These are phyloP conservation scores for Protomyces inouyei DNA, from an alignment of 1,139 yeast species.

Conservation along the genomic window DNA sequence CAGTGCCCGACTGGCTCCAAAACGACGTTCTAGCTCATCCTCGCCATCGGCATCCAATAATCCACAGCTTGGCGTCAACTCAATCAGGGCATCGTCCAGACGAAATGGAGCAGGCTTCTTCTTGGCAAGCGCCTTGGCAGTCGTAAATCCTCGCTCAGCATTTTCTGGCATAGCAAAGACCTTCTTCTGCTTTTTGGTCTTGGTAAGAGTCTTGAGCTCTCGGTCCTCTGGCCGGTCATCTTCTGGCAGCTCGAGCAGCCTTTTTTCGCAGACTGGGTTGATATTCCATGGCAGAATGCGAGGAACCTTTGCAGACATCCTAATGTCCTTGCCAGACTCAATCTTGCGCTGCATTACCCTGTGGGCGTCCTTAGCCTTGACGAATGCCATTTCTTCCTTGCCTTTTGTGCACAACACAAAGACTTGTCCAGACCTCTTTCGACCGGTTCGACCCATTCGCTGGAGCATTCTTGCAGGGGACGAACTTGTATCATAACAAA, in stretches of 20 bases:
- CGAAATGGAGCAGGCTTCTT: neutral
- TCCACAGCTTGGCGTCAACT: neutral
- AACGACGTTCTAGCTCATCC: constrained; percentile 12
- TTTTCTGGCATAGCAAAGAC: constrained; percentile 74
- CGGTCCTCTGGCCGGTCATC: constrained; percentile 31
- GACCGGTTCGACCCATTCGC: constrained; percentile 97
- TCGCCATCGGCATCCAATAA: constrained; percentile 21
- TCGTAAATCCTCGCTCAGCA: constrained; percentile 63
- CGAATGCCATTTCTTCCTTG: constrained; percentile 72
- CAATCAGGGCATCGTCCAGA: neutral
- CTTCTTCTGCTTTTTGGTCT: constrained; percentile 38
- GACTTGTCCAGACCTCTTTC: constrained; percentile 84
- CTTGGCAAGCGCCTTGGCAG: constrained; percentile 41
- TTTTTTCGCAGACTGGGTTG: constrained; percentile 54
- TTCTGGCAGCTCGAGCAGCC: constrained; percentile 58
- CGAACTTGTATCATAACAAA: constrained; percentile 87
- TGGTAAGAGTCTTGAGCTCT: constrained; percentile 18
- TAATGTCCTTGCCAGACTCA: constrained; percentile 21
- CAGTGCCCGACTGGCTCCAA: neutral
- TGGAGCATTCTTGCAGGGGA: constrained; percentile 93
- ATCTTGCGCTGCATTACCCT: constrained; percentile 56
- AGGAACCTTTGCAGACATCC: constrained; percentile 21
- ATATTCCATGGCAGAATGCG: constrained; percentile 55
- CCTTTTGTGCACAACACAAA: constrained; percentile 64
- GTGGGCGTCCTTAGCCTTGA: constrained; percentile 80